These are phyloP conservation scores for Eucalyptus rudis DNA, from an alignment of 345 rosid genomes.

Conservation along the genomic window DNA sequence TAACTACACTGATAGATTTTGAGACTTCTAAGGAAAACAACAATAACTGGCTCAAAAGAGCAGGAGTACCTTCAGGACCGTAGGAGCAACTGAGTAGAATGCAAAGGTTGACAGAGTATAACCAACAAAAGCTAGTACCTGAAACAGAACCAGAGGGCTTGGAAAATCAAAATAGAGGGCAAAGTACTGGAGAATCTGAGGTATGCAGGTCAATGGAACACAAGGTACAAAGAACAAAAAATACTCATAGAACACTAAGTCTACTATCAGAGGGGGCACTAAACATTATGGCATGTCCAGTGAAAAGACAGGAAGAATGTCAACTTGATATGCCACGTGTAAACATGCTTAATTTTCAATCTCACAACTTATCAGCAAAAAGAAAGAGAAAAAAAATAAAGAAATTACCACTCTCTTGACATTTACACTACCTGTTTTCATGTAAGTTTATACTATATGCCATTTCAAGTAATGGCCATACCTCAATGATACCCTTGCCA, in stretches of 20 bases:
- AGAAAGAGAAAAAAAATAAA: neutral
- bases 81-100: slow-evolving; percentile 25
- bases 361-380: neutral
- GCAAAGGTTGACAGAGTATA: slow-evolving; percentile 11
- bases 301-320: neutral
- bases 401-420: neutral
- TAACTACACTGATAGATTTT: neutral
- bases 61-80: slow-evolving; percentile 26
- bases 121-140: slow-evolving; percentile 26
- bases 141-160: neutral
- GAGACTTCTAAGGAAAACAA: neutral
- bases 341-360: neutral
- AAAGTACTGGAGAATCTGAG: neutral
- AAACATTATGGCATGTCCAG: neutral
- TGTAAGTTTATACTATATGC: neutral
- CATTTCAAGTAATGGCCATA: neutral
- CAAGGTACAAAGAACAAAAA: neutral
- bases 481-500: neutral
- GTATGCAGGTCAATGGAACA: neutral
- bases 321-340: neutral
- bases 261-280: neutral
- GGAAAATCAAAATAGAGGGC: neutral
- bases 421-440: neutral
- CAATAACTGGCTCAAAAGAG: neutral
- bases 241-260: neutral